phyloP scores from a whole-genome alignment of 768 basidiomycete species.

The Strobilomyces confusus region DNA sequence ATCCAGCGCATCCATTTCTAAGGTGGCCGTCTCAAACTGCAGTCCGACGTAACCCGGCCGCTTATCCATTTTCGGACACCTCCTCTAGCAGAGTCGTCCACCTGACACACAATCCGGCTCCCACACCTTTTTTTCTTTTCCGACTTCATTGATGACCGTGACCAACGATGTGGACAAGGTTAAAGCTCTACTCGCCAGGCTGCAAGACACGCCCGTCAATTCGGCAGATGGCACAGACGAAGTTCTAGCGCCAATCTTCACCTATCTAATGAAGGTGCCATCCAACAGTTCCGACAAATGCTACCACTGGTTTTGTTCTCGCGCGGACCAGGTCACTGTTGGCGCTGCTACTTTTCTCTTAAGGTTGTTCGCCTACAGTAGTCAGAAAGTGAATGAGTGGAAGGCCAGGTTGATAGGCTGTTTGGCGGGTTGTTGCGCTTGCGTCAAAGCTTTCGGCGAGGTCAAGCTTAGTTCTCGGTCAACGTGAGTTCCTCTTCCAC shows the following conservation, averaged over 20 bases:
- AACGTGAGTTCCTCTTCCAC: constrained; percentile 54
- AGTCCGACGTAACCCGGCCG: too few species aligned
- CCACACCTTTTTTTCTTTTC: neutral
- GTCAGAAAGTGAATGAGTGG: constrained; percentile 59
- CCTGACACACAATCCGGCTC: neutral
- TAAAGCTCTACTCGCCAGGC: constrained; percentile 44
- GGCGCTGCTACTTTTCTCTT: constrained; percentile 79
- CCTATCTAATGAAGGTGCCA: constrained; percentile 48
- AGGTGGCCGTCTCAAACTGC: too few species aligned
- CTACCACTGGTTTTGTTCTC: constrained; percentile 80
- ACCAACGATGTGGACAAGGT: constrained; percentile 35
- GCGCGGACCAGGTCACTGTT: constrained; percentile 49
- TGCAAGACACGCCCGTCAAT: constrained; percentile 58
- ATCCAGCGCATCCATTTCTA: constrained; percentile 51
- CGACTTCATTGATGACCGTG: constrained; percentile 22
- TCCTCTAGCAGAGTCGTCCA: neutral
- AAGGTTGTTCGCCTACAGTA: constrained; percentile 75
- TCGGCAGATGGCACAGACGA: constrained; percentile 45
- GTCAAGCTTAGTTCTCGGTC: constrained; percentile 60
- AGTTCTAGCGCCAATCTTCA: constrained; percentile 47
- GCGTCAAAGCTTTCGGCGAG: constrained; percentile 62
- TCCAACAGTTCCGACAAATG: constrained; percentile 34
- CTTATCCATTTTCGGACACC: constrained; percentile 14
- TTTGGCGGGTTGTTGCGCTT: constrained; percentile 61
- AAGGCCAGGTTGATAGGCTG: constrained; percentile 51